Conservation (phyloP, 2,329 filamentous ascomycete genomes). For the Trichothecium roseum region DNA sequence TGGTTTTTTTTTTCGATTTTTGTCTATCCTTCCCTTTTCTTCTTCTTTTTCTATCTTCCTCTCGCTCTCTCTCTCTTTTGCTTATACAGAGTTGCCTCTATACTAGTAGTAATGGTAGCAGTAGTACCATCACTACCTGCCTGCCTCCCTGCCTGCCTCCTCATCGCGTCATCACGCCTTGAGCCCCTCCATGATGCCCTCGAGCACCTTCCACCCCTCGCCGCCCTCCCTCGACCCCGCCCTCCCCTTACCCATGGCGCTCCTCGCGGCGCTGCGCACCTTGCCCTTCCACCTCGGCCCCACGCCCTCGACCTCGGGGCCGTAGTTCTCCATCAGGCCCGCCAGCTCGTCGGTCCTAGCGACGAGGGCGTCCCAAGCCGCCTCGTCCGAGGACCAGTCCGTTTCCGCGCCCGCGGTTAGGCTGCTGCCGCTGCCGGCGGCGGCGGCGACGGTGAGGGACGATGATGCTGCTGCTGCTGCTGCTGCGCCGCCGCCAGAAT, state of each 20-base stretch:
- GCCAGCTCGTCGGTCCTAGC: constrained; percentile 72
- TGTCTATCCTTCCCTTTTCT: constrained; percentile 1
- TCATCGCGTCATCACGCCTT: no score
- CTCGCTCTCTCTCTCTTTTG: no score
- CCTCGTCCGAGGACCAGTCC: constrained; percentile 41
- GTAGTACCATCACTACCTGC: no score
- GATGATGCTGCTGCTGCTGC: constrained; percentile 31
- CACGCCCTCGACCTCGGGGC: constrained; percentile 53
- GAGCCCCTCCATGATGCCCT: constrained; percentile 44
- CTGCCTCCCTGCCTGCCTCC: no score
- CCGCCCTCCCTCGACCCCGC: constrained; percentile 71
- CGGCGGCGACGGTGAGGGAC: constrained; percentile 18
- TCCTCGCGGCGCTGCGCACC: constrained; percentile 72
- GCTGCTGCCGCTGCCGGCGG: background rate
- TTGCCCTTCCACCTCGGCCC: constrained; percentile 82
- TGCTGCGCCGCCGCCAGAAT: no score
- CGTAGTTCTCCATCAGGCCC: constrained; percentile 73
- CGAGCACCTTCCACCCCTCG: constrained; percentile 53
- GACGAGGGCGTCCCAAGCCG: constrained; percentile 63
- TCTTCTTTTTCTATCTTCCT: no score
- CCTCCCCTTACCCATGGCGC: constrained; percentile 72
- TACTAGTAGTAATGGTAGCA: no score
- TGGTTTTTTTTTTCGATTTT: background rate
- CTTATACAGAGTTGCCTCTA: no score
- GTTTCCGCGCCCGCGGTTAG: constrained; percentile 4